A percentile compares a stretch with the other conserved stretches of the same genome.
These are phyloP conservation scores for Phytophthora constricta DNA, from an alignment of 352 stramenopile genomes.

Conservation along the genomic window DNA sequence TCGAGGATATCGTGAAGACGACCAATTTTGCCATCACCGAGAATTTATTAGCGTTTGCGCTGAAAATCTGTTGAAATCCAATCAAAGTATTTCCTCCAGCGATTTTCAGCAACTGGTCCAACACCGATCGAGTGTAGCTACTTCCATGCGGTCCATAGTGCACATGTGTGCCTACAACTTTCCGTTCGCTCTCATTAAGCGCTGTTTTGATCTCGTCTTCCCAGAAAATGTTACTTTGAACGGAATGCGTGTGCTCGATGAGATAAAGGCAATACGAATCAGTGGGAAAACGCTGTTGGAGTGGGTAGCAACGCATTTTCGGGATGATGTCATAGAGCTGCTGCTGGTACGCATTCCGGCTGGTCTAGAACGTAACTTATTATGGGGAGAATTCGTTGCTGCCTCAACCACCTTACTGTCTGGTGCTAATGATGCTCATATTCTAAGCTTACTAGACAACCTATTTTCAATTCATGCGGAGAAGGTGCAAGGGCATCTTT, in stretches of 20 bases:
- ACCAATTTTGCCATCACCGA: constrained; percentile 5
- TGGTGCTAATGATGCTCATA: no score
- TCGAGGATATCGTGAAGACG: constrained; percentile 1
- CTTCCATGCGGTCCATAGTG: constrained; percentile 25
- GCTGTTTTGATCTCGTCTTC: constrained; percentile 7
- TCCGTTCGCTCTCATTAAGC: constrained; percentile 17
- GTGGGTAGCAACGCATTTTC: constrained; percentile 36
- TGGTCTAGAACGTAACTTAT: constrained; percentile 19
- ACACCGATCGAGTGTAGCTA: background rate
- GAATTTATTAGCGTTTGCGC: constrained; percentile 28
- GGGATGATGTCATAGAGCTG: constrained; percentile 31
- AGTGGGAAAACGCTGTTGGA: constrained; percentile 31
- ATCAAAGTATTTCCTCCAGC: background rate
- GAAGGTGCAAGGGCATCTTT: constrained; percentile 13
- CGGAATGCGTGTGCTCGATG: background rate
- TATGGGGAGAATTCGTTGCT: constrained; percentile 25
- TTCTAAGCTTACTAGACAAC: constrained; percentile 1
- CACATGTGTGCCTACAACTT: constrained; percentile 42
- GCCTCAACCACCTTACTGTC: background rate
- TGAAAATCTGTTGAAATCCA: constrained; percentile 30
- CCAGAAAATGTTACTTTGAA: background rate
- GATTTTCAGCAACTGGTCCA: background rate
- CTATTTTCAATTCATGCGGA: constrained; percentile 20
- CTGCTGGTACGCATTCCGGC: constrained; percentile 7
- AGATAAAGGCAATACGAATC: constrained; percentile 24